Evolutionary conservation across 1,284 basidiomycete species (phyloP).

Genomic region (Cryptococcus sp.): DNA sequence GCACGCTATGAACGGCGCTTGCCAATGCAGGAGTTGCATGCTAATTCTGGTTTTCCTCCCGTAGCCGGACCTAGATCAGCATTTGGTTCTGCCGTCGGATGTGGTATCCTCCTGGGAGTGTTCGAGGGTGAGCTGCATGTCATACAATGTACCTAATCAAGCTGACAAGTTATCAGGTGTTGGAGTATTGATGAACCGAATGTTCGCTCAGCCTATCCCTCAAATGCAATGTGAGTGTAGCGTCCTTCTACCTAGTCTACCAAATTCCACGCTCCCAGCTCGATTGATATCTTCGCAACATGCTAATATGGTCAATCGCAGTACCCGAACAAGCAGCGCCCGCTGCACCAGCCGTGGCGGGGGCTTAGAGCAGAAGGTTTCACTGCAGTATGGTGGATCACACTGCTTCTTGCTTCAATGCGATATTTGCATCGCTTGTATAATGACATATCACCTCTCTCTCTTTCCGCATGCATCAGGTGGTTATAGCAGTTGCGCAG

Average conservation of each 20-base stretch:
- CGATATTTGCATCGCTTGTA: constrained; percentile 7
- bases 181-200: constrained; percentile 52
- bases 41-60: too few relatives aligned
- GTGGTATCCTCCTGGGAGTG: constrained; percentile 93
- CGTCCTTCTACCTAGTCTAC: not conserved
- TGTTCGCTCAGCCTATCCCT: constrained; percentile 52
- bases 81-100: constrained; percentile 86
- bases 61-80: constrained; percentile 89
- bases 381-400: too few relatives aligned
- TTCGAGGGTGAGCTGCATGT: constrained; percentile 71
- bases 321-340: constrained; percentile 38
- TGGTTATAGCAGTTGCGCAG: not conserved
- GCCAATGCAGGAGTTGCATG: too few relatives aligned
- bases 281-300: not conserved
- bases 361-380: constrained; percentile 6
- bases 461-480: constrained; percentile 10
- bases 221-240: constrained; percentile 46
- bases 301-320: not conserved
- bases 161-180: constrained; percentile 32
- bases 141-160: not conserved
- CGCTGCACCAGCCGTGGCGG: constrained; percentile 28
- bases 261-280: too few relatives aligned
- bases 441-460: constrained; percentile 6
- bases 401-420: not conserved
- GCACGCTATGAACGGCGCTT: too few relatives aligned